Percentiles rank a stretch among this genome's conserved stretches.
Evolutionary conservation across 169 alveolate genomes (phyloP).

Genomic region (Cryptosporidium sp.): DNA sequence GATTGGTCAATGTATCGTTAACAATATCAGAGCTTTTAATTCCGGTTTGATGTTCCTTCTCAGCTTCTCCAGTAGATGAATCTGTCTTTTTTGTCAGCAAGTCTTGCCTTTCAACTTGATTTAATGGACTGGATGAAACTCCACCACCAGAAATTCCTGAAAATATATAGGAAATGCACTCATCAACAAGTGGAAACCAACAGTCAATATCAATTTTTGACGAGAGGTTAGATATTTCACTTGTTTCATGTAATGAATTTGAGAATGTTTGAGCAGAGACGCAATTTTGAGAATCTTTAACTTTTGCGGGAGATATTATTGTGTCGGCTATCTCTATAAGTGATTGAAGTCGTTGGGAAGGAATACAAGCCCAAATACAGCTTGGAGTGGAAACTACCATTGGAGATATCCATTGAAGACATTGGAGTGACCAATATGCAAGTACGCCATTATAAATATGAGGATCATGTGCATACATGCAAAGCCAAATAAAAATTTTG

Average conservation of each 20-base stretch:
- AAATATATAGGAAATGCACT: constrained; percentile 49
- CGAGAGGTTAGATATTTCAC: neutral
- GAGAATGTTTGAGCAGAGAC: neutral
- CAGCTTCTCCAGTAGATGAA: neutral
- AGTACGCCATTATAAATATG: constrained; percentile 51
- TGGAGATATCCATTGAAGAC: constrained; percentile 67
- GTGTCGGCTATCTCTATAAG: constrained; percentile 36
- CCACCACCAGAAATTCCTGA: constrained; percentile 33
- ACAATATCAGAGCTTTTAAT: neutral
- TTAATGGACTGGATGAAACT: constrained; percentile 1
- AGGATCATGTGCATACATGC: constrained; percentile 76
- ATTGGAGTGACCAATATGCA: constrained; percentile 70
- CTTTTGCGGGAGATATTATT: constrained; percentile 5
- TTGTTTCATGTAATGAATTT: neutral
- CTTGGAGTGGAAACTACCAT: constrained; percentile 58
- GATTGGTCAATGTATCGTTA: neutral
- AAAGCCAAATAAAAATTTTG: constrained; percentile 67
- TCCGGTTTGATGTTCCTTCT: neutral
- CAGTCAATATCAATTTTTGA: constrained; percentile 55
- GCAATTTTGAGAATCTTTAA: neutral
- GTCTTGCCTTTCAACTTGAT: neutral
- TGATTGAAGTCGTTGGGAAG: constrained; percentile 50
- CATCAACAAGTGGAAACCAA: constrained; percentile 73
- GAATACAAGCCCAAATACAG: constrained; percentile 68
- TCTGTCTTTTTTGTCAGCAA: neutral